Evolutionary conservation across 2,329 filamentous ascomycete species (phyloP), one percentile per base, ranked within the genome.

Genomic region (Mariannaea sp.): DNA sequence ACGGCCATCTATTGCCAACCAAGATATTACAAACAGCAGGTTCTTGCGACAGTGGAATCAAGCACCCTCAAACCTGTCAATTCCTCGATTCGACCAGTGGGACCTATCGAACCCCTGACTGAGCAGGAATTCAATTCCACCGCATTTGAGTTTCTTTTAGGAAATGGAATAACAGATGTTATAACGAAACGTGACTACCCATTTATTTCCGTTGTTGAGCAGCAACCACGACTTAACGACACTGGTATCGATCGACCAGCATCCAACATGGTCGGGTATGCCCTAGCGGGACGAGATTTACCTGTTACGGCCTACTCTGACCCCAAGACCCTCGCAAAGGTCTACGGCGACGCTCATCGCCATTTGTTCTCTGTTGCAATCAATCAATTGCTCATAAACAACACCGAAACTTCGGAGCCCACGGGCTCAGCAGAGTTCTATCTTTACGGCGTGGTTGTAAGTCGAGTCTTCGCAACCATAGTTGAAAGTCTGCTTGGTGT

Each of bases 21-120:
- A 0, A 58, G 27, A 0, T 85, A 83, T 49, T 76, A 72, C 42
- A 68, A 71, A n/a, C 77, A 81, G 32, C 10, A 67, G 0, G 77
- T 80, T 0, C 61, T 66, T 0, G 75, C 77, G 0, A 77, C 70
- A 0, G 68, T 84, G 0, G 44, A 51, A 1, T 52, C 65, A 0
- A 1, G 10, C 0, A 56, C 24, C 0, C 26, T 56, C 0, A 45
- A 49, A 1, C 70, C 68, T 0, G 2, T 58, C 2, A 42, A 55
- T 0, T 26, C 26, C 0, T 56, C 51, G 0, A 32, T 71, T 0
- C 20, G n/a, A n/a, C n/a, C n/a, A n/a, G n/a, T n/a, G 57, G 0
- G 8, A 58, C 0, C 1, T 65, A 0, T 56, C 59, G 0, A 47
- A 61, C 0, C 27, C 0, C 53, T 75, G 0, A 19, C 51, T 0